Conservation (phyloP, 2,329 filamentous ascomycete species). For the Phialophora expanda region DNA sequence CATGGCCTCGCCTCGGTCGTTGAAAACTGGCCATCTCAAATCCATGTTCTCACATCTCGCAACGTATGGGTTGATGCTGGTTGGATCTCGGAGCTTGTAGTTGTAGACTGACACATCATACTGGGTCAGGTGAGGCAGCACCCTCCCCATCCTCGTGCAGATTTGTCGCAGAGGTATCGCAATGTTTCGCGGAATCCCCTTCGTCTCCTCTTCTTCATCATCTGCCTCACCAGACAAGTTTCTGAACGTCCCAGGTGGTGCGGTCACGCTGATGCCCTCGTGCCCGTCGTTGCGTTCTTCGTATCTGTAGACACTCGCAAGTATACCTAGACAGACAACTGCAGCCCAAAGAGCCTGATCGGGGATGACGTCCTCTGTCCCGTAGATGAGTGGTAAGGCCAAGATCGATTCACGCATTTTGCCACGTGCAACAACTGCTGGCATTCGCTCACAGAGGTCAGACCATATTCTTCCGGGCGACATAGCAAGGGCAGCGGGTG, state of each 20-base stretch:
- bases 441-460: constrained; percentile 29
- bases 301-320: constrained; percentile 29
- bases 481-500: constrained; percentile 22
- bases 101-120: constrained; percentile 32
- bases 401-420: constrained; percentile 29
- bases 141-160: constrained; percentile 26
- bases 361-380: constrained; percentile 27
- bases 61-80: constrained; percentile 31
- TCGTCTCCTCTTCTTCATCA: constrained; percentile 31
- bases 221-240: constrained; percentile 27
- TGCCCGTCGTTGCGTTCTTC: constrained; percentile 31
- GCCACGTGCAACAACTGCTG: constrained; percentile 26
- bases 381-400: constrained; percentile 23
- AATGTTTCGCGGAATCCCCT: constrained; percentile 28
- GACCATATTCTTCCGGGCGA: constrained; percentile 32
- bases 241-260: constrained; percentile 24
- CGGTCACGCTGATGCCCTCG: constrained; percentile 29
- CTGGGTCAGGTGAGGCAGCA: constrained; percentile 29
- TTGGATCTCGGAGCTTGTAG: constrained; percentile 30
- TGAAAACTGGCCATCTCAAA: constrained; percentile 30
- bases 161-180: constrained; percentile 29
- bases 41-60: constrained; percentile 32
- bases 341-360: constrained; percentile 31
- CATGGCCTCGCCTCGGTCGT: constrained; percentile 31
- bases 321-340: constrained; percentile 27